Evolutionary conservation across 108 stramenopile genomes (phyloP).

Genomic region (Nannochloropsis granulata): DNA sequence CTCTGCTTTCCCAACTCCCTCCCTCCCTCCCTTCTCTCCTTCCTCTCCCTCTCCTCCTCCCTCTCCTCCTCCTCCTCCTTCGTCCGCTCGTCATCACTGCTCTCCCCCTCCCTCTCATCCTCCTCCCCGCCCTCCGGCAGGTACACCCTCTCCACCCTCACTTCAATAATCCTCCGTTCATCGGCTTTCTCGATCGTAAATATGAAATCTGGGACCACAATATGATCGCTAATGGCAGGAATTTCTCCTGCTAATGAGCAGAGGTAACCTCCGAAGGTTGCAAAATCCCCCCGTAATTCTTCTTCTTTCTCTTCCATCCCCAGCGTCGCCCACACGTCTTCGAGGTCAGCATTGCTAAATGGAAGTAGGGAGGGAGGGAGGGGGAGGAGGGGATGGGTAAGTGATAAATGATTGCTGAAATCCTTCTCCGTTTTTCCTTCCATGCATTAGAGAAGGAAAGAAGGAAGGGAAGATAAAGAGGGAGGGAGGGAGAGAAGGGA

Average conservation of each 20-base stretch:
- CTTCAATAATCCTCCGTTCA: constrained; percentile 11
- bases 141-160: neutral
- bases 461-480: constrained; percentile 50
- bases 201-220: constrained; percentile 69
- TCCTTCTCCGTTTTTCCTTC: neutral
- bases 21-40: neutral
- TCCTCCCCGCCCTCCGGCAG: neutral
- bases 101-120: neutral
- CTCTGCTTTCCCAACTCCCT: neutral
- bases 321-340: constrained; percentile 74
- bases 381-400: constrained; percentile 26
- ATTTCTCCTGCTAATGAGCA: constrained; percentile 88
- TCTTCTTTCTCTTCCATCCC: constrained; percentile 54
- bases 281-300: constrained; percentile 60
- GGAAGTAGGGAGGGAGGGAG: constrained; percentile 70
- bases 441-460: constrained; percentile 68
- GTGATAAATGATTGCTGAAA: neutral
- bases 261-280: constrained; percentile 74
- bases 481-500: neutral
- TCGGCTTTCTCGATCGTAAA: constrained; percentile 65
- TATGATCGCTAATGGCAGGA: constrained; percentile 66
- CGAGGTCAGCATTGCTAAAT: constrained; percentile 75
- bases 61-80: neutral
- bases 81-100: neutral
- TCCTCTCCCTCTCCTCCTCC: neutral